A percentile compares a stretch with the other conserved stretches of the same genome.
Evolutionary conservation across 2,329 filamentous ascomycete species (phyloP).

Genomic region (Colletotrichum eleusines): DNA sequence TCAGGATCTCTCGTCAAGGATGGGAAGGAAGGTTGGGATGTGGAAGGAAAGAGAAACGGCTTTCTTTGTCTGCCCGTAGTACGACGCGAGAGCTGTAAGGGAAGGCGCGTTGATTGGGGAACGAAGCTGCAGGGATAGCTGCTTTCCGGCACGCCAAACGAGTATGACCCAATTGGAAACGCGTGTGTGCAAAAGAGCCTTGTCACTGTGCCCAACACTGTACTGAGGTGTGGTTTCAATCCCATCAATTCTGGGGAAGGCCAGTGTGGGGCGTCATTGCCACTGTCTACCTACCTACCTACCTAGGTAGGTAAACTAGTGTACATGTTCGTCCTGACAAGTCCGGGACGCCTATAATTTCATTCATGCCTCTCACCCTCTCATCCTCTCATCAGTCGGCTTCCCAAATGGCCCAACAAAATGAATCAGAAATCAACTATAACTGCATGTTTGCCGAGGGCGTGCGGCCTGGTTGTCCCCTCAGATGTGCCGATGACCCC

Average conservation of each 20-base stretch:
- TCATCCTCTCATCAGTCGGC: not conserved
- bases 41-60: conserved; percentile 15
- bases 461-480: conserved; percentile 60
- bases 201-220: conserved; percentile 33
- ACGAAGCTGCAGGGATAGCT: conserved; percentile 40
- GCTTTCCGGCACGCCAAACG: conserved; percentile 28
- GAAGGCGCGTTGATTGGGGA: conserved; percentile 43
- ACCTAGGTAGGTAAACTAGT: not conserved
- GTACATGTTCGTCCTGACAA: conserved; percentile 6
- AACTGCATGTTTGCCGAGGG: conserved; percentile 57
- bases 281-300: not conserved
- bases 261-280: conserved; percentile 12
- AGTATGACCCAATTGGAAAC: conserved; percentile 25
- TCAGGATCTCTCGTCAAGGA: conserved; percentile 9
- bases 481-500: conserved; percentile 90
- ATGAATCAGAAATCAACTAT: conserved; percentile 35
- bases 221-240: conserved; percentile 22
- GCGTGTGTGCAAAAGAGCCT: not conserved
- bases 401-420: not conserved
- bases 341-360: conserved; percentile 12
- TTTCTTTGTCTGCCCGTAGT: conserved; percentile 28
- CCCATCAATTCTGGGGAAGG: too few relatives aligned
- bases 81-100: conserved; percentile 38
- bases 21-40: conserved; percentile 11
- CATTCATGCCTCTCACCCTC: not conserved